Evolutionary conservation across 192 early-diverging fungal species (phyloP).

Genomic region (Linnemannia exigua): DNA sequence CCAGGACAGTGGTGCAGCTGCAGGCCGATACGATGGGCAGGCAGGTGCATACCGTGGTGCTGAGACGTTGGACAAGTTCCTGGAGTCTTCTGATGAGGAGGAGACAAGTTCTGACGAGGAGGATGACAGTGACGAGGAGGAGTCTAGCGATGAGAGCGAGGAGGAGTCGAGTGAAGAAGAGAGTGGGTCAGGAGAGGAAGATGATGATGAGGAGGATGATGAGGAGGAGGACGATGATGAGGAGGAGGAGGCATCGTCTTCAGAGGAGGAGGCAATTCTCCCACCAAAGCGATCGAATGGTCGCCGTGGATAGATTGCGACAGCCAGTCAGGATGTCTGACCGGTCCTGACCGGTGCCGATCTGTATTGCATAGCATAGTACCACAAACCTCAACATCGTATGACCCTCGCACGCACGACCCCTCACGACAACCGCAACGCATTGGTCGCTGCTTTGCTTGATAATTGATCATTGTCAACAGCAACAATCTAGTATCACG

Average conservation of each 20-base stretch:
- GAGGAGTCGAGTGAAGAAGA: slow-evolving; percentile 61
- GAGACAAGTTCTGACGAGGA: slow-evolving; percentile 52
- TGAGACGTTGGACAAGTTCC: slow-evolving; percentile 61
- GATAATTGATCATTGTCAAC: too few species aligned
- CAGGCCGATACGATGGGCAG: slow-evolving; percentile 36
- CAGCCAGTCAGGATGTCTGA: neutral
- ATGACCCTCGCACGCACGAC: neutral
- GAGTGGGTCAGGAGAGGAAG: slow-evolving; percentile 7
- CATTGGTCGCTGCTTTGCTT: neutral
- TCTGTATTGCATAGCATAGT: neutral
- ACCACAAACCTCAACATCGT: neutral
- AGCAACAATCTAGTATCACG: neutral
- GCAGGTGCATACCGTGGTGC: slow-evolving; percentile 52
- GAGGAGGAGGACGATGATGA: slow-evolving; percentile 35
- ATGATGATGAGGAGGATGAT: slow-evolving; percentile 47
- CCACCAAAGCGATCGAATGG: slow-evolving; percentile 33
- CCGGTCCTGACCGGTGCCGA: neutral
- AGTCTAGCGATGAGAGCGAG: slow-evolving; percentile 55
- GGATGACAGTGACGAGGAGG: slow-evolving; percentile 45
- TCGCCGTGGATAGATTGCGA: slow-evolving; percentile 11
- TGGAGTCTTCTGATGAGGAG: slow-evolving; percentile 56
- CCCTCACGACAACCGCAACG: neutral
- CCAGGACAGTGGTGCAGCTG: neutral
- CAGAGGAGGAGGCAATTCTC: slow-evolving; percentile 48
- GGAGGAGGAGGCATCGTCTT: slow-evolving; percentile 39